Percentiles rank a stretch among this genome's conserved stretches.
Evolutionary conservation across 1,139 yeast genomes (phyloP).

Genomic region (Blastobotrys petasosporus): DNA sequence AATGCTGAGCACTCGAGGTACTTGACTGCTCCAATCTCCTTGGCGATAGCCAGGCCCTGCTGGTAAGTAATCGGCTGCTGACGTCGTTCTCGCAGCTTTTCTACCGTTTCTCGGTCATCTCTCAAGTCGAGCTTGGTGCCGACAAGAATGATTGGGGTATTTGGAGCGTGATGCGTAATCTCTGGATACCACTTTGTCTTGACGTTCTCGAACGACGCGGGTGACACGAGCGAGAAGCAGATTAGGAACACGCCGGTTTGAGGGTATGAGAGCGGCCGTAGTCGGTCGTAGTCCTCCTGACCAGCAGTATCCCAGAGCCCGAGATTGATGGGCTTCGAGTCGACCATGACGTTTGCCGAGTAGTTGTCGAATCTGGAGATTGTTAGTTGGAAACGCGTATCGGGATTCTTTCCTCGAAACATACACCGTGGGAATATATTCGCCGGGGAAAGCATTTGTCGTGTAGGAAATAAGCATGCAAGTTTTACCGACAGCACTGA

Average conservation of each 20-base stretch:
- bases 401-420: slow-evolving; percentile 19
- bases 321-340: slow-evolving; percentile 71
- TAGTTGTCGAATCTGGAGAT: slow-evolving; percentile 64
- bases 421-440: slow-evolving; percentile 83
- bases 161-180: slow-evolving; percentile 79
- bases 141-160: slow-evolving; percentile 66
- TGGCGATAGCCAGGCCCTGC: slow-evolving; percentile 64
- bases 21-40: slow-evolving; percentile 65
- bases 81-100: slow-evolving; percentile 59
- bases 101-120: slow-evolving; percentile 72
- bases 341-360: slow-evolving; percentile 80
- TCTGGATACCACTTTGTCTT: slow-evolving; percentile 76
- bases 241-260: slow-evolving; percentile 85
- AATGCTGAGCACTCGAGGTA: slow-evolving; percentile 91
- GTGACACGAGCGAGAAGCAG: slow-evolving; percentile 82
- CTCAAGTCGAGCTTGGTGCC: slow-evolving; percentile 86
- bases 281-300: slow-evolving; percentile 86
- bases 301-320: slow-evolving; percentile 99
- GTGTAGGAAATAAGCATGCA: slow-evolving; percentile 85
- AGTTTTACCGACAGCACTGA: slow-evolving; percentile 86
- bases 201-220: slow-evolving; percentile 74
- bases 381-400: neutral
- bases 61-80: slow-evolving; percentile 54
- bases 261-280: slow-evolving; percentile 87
- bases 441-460: slow-evolving; percentile 90